A percentile compares a stretch with the other conserved stretches of the same genome.
Conservation (phyloP, 805 yeast genomes). For the Candida coleopterorum region DNA sequence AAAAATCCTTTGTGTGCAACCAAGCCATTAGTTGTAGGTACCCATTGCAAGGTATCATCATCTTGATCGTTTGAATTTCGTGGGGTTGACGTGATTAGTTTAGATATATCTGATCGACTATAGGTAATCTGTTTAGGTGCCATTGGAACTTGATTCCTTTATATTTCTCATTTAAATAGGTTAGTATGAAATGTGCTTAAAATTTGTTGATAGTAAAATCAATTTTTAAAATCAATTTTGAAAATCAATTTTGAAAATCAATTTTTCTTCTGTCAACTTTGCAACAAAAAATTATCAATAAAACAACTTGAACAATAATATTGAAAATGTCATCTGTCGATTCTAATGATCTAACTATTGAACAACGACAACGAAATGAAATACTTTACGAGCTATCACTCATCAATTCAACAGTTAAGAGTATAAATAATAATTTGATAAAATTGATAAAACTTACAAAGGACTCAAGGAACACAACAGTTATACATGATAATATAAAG, state of each 20-base stretch:
- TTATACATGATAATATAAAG: constrained; percentile 15
- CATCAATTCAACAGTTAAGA: constrained; percentile 28
- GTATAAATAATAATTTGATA: constrained; percentile 24
- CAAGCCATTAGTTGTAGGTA: background rate
- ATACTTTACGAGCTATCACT: constrained; percentile 29
- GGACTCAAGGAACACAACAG: constrained; percentile 13
- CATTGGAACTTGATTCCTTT: no score
- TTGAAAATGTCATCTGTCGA: background rate
- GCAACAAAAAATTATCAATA: no score
- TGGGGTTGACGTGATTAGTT: background rate
- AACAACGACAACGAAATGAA: constrained; percentile 17
- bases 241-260: no score
- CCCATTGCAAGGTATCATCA: no score
- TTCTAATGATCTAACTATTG: background rate
- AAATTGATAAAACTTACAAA: constrained; percentile 19
- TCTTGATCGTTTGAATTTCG: no score
- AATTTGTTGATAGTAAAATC: no score
- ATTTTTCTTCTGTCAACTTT: no score
- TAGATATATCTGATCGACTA: background rate
- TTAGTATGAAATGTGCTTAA: no score
- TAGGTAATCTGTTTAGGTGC: background rate
- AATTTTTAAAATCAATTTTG: no score
- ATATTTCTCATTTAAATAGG: no score
- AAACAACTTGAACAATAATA: background rate
- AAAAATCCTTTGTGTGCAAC: background rate